Evolutionary conservation across 805 yeast genomes (phyloP).

Genomic region (Torulaspora delbrueckii): DNA sequence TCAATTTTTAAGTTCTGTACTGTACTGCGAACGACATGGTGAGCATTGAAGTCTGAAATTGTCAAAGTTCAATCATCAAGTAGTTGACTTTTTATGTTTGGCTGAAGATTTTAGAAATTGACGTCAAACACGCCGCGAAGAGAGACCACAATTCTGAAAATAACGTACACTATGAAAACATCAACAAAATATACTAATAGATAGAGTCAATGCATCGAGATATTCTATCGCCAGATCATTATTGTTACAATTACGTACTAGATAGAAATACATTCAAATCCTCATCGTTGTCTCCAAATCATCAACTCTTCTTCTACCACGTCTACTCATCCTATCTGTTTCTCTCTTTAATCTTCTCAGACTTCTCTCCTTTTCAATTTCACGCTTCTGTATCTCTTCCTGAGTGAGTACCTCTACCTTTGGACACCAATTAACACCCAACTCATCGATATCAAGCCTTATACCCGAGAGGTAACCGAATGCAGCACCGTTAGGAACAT

Average conservation of each 20-base stretch:
- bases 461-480: conserved; percentile 59
- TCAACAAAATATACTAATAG: too few relatives aligned
- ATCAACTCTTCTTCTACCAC: conserved; percentile 45
- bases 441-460: conserved; percentile 67
- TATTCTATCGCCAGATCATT: background rate
- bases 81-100: too few relatives aligned
- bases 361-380: conserved; percentile 89
- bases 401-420: conserved; percentile 78
- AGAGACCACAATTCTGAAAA: too few relatives aligned
- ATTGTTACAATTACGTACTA: background rate
- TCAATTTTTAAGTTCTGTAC: too few relatives aligned
- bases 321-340: conserved; percentile 47
- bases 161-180: too few relatives aligned
- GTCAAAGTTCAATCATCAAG: too few relatives aligned
- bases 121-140: too few relatives aligned
- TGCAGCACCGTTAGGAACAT: conserved; percentile 53
- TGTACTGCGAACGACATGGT: too few relatives aligned
- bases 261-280: conserved; percentile 10
- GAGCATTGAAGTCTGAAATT: too few relatives aligned
- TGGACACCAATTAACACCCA: conserved; percentile 85
- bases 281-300: conserved; percentile 42
- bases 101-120: too few relatives aligned
- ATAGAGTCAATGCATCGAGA: too few relatives aligned
- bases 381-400: conserved; percentile 92
- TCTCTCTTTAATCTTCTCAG: conserved; percentile 90